Percentiles rank a stretch among this genome's conserved stretches.
Conservation (phyloP, 371 early-diverging fungal genomes). For the Homolaphlyctis polyrhiza region DNA sequence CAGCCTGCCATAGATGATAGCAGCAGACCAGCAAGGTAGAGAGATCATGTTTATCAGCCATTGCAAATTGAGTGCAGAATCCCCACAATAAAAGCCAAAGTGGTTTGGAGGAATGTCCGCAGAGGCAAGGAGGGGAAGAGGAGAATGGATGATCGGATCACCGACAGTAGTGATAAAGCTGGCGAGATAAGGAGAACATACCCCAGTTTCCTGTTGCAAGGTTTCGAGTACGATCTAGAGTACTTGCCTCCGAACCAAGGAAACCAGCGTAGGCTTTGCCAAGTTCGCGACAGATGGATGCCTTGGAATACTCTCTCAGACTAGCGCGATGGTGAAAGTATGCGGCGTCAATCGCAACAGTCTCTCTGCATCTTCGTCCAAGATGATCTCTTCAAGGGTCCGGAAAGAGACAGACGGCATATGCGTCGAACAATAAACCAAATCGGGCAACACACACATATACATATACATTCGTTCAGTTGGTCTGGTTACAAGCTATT, state of each 20-base stretch:
- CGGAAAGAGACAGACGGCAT: no score
- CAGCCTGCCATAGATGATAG: constrained; percentile 31
- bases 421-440: no score
- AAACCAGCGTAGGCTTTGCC: constrained; percentile 39
- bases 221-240: background rate
- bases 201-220: constrained; percentile 34
- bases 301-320: constrained; percentile 8
- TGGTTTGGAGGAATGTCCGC: no score
- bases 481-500: no score
- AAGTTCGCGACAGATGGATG: constrained; percentile 26
- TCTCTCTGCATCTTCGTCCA: constrained; percentile 18
- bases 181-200: background rate
- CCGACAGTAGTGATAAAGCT: background rate
- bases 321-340: constrained; percentile 12
- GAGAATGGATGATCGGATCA: no score
- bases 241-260: constrained; percentile 6
- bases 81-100: no score
- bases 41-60: no score
- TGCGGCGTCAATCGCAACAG: constrained; percentile 37
- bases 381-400: constrained; percentile 17
- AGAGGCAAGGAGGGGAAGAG: no score
- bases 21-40: background rate
- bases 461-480: no score
- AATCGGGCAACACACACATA: no score
- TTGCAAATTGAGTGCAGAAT: no score